Evolutionary conservation across 768 basidiomycete species (phyloP), one percentile per base, ranked within the genome.

Genomic region (Pisolithus albus): DNA sequence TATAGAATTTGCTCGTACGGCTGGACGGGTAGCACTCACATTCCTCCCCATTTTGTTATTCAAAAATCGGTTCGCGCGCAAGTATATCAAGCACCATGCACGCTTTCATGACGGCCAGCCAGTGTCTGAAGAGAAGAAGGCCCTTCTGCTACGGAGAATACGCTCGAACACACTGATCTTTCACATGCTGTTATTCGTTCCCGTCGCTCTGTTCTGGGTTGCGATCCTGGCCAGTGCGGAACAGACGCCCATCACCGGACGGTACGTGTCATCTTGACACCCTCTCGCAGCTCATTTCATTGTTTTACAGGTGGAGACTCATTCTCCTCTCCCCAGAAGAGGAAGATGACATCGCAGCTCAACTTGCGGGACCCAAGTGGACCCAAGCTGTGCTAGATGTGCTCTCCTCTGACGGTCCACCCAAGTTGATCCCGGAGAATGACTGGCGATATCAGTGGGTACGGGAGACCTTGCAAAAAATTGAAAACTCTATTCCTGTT

Each of bases 401-500:
- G 42, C 76, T 97, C 11, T 74, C 84, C 7, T 64, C 78, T 53
- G 77, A 86, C 53, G 82, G 80, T 5, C 68, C 81, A 46, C 79
- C 81, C 4, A 72, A 72, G 40, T 74, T 89, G 36, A 75, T 98
- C 48, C 80, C 88, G 32, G 66, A 76, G 1, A 76, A 74, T 23
- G 95, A 99, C 69, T 98, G 95, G 95, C 80, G 94, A 52, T 87
- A 88, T 63, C 62, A 71, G 18, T 97, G 95, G 94, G 92, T 95
- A 10, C 76, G 79, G 49, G 76, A 82, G 18, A 91, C 88, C 2
- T 71, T 97, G 19, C 81, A 87, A 16, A 74, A 75, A 50, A 78
- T 99, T 24, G 94, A 97, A 69, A 57, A 68, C 28, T 85, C 78
- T 41, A 82, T 93, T 39, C 89, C 85, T 9, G 58, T 81, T 15